phyloP scores from a whole-genome alignment of 495 filamentous ascomycete species.

The Penicillium arizonense region DNA sequence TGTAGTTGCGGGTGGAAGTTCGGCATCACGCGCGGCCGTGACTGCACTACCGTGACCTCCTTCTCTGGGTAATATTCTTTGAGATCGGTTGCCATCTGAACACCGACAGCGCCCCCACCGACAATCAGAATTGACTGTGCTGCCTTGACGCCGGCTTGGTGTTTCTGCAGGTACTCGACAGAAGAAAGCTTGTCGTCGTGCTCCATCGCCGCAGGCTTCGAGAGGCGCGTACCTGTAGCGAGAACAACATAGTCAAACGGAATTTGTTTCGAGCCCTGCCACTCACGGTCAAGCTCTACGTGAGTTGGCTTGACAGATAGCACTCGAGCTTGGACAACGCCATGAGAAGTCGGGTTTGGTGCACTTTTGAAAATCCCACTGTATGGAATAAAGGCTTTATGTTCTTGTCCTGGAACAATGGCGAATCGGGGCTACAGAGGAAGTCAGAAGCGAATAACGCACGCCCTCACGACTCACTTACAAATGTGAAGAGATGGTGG shows the following conservation, averaged over 20 bases:
- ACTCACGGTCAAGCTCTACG: slow-evolving; percentile 46
- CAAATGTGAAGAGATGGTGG: slow-evolving; percentile 54
- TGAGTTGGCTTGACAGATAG: slow-evolving; percentile 35
- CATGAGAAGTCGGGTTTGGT: slow-evolving; percentile 32
- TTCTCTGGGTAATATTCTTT: slow-evolving; percentile 59
- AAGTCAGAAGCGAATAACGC: not conserved
- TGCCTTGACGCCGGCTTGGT: slow-evolving; percentile 33
- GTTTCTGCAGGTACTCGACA: slow-evolving; percentile 37
- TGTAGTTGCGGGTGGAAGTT: slow-evolving; percentile 51
- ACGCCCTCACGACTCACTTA: slow-evolving; percentile 20
- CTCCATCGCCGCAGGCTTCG: slow-evolving; percentile 45
- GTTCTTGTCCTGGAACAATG: slow-evolving; percentile 45
- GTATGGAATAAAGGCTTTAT: slow-evolving; percentile 58
- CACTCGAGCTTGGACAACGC: slow-evolving; percentile 43
- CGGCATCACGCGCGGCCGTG: slow-evolving; percentile 50
- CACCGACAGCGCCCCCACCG: slow-evolving; percentile 60
- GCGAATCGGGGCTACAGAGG: slow-evolving; percentile 47
- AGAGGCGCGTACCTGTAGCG: slow-evolving; percentile 47
- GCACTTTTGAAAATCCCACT: slow-evolving; percentile 33
- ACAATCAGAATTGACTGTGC: slow-evolving; percentile 52
- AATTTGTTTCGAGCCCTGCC: slow-evolving; percentile 40
- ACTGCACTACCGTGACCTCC: slow-evolving; percentile 57
- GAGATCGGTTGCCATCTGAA: slow-evolving; percentile 60
- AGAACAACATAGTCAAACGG: slow-evolving; percentile 47
- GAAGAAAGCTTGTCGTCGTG: slow-evolving; percentile 45